Conservation (phyloP, 257 asterid genomes). For the Rubia yunnanensis region DNA sequence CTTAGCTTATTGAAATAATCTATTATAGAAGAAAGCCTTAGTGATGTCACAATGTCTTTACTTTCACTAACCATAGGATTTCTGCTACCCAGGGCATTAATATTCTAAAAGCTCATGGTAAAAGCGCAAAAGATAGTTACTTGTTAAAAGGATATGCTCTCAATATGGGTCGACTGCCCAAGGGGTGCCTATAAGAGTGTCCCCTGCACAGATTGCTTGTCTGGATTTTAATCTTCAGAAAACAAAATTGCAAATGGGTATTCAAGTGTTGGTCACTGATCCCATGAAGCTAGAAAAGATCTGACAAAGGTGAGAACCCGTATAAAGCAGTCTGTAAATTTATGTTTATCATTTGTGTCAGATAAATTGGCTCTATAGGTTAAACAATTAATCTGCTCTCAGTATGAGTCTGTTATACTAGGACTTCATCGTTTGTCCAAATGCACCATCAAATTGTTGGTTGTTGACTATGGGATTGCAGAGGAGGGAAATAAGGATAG, state of each 20-base stretch:
- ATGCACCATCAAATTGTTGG: neutral
- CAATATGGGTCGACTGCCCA: too few relatives aligned
- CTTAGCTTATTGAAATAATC: neutral
- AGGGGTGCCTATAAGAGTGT: too few relatives aligned
- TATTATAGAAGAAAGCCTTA: neutral
- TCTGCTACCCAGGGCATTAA: conserved; percentile 59
- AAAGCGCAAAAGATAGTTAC: conserved; percentile 85
- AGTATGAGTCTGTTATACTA: neutral
- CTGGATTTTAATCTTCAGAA: conserved; percentile 89
- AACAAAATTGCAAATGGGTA: conserved; percentile 91
- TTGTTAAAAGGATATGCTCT: too few relatives aligned
- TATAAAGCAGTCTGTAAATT: neutral
- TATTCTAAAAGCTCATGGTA: conserved; percentile 86
- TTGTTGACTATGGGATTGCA: neutral
- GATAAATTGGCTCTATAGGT: too few relatives aligned
- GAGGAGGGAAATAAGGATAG: too few relatives aligned
- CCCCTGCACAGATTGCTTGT: conserved; percentile 86
- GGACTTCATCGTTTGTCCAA: neutral
- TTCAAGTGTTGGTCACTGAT: conserved; percentile 82
- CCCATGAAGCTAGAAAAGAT: conserved; percentile 92
- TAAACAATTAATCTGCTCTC: too few relatives aligned
- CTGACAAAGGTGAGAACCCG: too few relatives aligned
- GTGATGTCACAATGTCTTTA: neutral
- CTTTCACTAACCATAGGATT: neutral
- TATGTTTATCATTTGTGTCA: too few relatives aligned